Evolutionary conservation across 768 basidiomycete species (phyloP).

Genomic region (Lyophyllum atratum): DNA sequence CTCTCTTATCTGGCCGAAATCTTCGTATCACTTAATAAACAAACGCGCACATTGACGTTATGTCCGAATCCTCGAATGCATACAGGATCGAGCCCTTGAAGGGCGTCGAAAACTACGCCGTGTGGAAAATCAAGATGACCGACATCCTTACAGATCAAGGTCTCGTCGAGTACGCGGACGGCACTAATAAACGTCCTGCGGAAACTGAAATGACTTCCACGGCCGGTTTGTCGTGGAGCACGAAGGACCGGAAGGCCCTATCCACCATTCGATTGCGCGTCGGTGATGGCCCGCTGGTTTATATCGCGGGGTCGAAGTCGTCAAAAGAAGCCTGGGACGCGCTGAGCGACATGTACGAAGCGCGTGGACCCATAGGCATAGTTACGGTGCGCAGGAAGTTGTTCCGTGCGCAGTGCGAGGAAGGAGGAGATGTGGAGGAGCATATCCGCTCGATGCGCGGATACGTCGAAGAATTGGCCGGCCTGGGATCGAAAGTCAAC

Average conservation of each 20-base stretch:
- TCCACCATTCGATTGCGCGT: slow-evolving; percentile 30
- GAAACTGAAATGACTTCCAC: not conserved
- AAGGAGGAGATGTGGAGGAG: slow-evolving; percentile 30
- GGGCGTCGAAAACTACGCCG: slow-evolving; percentile 6
- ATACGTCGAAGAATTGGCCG: slow-evolving; percentile 22
- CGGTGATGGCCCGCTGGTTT: slow-evolving; percentile 26
- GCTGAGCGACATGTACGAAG: slow-evolving; percentile 29
- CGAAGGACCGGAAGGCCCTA: slow-evolving; percentile 30
- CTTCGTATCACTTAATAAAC: not conserved
- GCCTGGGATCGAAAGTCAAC: slow-evolving; percentile 19
- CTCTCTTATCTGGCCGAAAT: not conserved
- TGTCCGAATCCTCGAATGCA: not conserved
- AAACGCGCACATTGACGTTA: not conserved
- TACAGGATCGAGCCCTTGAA: slow-evolving; percentile 1
- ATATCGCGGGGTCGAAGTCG: slow-evolving; percentile 25
- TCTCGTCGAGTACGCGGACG: slow-evolving; percentile 14
- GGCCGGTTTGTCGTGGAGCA: slow-evolving; percentile 29
- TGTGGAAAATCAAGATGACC: slow-evolving; percentile 13
- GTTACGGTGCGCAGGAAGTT: slow-evolving; percentile 26
- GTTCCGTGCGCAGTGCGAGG: slow-evolving; percentile 25
- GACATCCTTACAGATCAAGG: slow-evolving; percentile 18
- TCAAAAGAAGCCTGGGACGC: slow-evolving; percentile 28
- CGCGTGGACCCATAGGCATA: slow-evolving; percentile 27
- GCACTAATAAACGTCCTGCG: not conserved
- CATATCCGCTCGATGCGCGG: slow-evolving; percentile 29